phyloP scores from a whole-genome alignment of 495 filamentous ascomycete genomes.

The Aspergillus asperescens region DNA sequence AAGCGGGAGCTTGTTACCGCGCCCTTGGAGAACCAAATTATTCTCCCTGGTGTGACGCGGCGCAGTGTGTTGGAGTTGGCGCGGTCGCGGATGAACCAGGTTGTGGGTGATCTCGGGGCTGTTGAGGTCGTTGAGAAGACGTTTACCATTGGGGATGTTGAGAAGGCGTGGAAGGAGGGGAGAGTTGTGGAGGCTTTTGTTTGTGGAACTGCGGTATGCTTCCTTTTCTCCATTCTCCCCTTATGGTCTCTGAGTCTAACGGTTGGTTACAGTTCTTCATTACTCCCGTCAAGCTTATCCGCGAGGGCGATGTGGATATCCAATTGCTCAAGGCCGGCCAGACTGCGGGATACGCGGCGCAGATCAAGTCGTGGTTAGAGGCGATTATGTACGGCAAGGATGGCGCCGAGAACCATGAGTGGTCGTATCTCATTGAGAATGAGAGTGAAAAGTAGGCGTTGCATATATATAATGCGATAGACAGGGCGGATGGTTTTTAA shows the following conservation, averaged over 20 bases:
- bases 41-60: constrained; percentile 80
- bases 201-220: constrained; percentile 75
- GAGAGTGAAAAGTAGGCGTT: constrained; percentile 33
- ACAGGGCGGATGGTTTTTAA: neutral
- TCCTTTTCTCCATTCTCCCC: neutral
- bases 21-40: constrained; percentile 71
- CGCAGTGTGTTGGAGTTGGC: constrained; percentile 70
- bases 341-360: constrained; percentile 59
- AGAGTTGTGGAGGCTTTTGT: constrained; percentile 80
- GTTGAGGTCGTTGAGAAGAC: constrained; percentile 72
- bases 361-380: constrained; percentile 71
- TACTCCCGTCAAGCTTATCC: constrained; percentile 65
- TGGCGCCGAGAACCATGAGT: constrained; percentile 71
- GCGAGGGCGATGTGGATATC: constrained; percentile 65
- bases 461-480: neutral
- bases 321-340: constrained; percentile 54
- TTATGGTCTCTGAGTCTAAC: constrained; percentile 1
- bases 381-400: constrained; percentile 85
- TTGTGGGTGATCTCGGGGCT: constrained; percentile 43
- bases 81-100: constrained; percentile 48
- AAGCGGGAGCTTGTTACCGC: constrained; percentile 75
- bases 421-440: constrained; percentile 71
- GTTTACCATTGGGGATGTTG: constrained; percentile 75
- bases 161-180: constrained; percentile 67
- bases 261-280: constrained; percentile 63